phyloP scores from a whole-genome alignment of 768 basidiomycete genomes.

The Leccinum olivaceopallidum region DNA sequence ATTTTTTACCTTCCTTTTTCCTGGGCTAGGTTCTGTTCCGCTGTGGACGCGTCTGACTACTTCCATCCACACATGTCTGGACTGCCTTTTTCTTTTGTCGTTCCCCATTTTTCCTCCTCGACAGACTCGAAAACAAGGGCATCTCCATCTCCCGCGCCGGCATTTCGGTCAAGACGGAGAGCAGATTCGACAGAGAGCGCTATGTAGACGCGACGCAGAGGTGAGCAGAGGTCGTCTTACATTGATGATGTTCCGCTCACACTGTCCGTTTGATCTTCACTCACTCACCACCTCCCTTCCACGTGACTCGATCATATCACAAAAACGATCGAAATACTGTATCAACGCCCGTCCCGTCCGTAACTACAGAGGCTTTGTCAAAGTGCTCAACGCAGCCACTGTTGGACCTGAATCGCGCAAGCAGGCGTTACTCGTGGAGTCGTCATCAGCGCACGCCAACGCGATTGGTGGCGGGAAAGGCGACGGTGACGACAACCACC shows the following conservation, averaged over 20 bases:
- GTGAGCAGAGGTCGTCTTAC: constrained; percentile 35
- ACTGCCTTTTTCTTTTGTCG: not conserved
- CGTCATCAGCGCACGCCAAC: not conserved
- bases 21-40: not conserved
- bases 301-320: not conserved
- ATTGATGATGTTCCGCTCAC: not conserved
- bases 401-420: constrained; percentile 27
- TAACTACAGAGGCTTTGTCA: constrained; percentile 47
- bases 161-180: constrained; percentile 63
- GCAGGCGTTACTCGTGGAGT: constrained; percentile 8
- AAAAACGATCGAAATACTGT: not conserved
- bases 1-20: not conserved
- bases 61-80: not conserved
- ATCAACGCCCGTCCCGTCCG: not conserved
- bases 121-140: constrained; percentile 51
- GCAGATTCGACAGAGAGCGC: constrained; percentile 57
- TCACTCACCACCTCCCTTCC: not conserved
- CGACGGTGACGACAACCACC: not conserved
- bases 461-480: not conserved
- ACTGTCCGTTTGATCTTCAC: not conserved
- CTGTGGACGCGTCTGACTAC: not conserved
- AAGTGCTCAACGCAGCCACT: constrained; percentile 48
- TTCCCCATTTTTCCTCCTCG: not conserved
- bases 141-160: constrained; percentile 58
- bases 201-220: constrained; percentile 77